Base-by-base conservation (phyloP, 164 flowering plant species). In the Tetracentron sinense region DNA sequence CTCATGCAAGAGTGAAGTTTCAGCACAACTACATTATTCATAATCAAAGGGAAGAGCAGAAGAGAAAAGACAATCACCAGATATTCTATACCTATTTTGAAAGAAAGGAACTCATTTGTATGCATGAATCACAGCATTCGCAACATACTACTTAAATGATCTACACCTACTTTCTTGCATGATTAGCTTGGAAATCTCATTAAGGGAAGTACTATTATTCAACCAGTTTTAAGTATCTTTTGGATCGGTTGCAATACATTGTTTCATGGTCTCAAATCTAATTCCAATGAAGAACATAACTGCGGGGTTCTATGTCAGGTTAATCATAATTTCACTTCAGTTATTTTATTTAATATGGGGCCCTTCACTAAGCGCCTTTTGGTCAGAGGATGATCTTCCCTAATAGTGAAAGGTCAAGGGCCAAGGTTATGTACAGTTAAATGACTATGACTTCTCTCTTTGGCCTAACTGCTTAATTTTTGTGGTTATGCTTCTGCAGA, bases 151-250 rank as follows among this genome's bases (percentile, higher is more conserved):
- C 28, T 46, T n/a, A 60, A 63, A 54, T 19, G 51, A 3, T 30
- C 14, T 33, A 27, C 58, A 63, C 59, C 58, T 54, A 63, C 38
- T 63, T 51, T 54, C 26, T 30, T 61, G 55, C 55, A 49, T 50
- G 64, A 61, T 50, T 61, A 20, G 47, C 47, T 15, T 31, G 26
- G 46, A 61, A 61, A 42, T 61, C 64, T 42, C 54, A 38, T 63
- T 44, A 26, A 50, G 58, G 30, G 19, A 27, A 60, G 53, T 46
- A 25, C 38, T 52, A 60, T 60, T 42, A 60, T 17, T 42, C 21
- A 57, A 57, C 27, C 52, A 5, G n/a, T 48, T 48, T 19, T 26
- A 44, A 28, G 62, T 59, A 17, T 35, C n/a, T 31, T 56, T 30
- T 7, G 21, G 23, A n/a, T 31, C 7, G 25, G 10, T 12, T 35